Base-by-base conservation (phyloP, 192 early-diverging fungal species). In the Gryganskiella cystojenkinii region DNA sequence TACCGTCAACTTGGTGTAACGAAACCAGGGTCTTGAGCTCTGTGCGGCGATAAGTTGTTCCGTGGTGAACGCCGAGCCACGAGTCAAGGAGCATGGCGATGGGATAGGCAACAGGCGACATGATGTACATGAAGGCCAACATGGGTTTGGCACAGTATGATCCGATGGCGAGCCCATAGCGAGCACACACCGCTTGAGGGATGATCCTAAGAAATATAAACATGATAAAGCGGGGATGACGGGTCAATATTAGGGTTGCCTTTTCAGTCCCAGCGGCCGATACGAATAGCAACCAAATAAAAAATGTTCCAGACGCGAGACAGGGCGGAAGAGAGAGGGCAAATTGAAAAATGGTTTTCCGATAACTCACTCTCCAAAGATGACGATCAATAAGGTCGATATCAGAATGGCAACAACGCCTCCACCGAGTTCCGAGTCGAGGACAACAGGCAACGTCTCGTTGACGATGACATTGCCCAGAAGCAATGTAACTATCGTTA, bases 391-490 rank as follows among this genome's bases (percentile, higher is more conserved):
- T 0, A 87, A 88, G 2, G 95, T 98, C 6, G 96, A 97, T 17
- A 93, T 88, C 5, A 98, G 68, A 22, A 99, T 90, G 27, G 96
- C 98, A 22, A 87, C 86, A 54, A 91, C 82, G 1, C 95, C 95
- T 45, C 92, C 92, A 14, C 91, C 91, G 31, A 90, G 84, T 3
- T 95, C 85, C 15, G 87, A 87, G 64, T 96, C 89, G 61, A 95
- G 86, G 61, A 96, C 84, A 62, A 96, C 94, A 6, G 95, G 95
- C 63, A 96, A 83, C 13, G 94, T 92, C 75, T 99, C 98, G 82
- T 99, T 99, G 43, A 98, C 89, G 35, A 99, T 84, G 2, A 96
- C 96, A 82, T 99, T 99, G 14, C 91, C 92, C 45, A 99, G 71
- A 15, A 99, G 80, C 34, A 99, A 79, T 13, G 96, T 97, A 1